These are phyloP conservation scores for Fomitopsis pulvina DNA, from an alignment of 768 basidiomycete genomes.

Conservation along the genomic window DNA sequence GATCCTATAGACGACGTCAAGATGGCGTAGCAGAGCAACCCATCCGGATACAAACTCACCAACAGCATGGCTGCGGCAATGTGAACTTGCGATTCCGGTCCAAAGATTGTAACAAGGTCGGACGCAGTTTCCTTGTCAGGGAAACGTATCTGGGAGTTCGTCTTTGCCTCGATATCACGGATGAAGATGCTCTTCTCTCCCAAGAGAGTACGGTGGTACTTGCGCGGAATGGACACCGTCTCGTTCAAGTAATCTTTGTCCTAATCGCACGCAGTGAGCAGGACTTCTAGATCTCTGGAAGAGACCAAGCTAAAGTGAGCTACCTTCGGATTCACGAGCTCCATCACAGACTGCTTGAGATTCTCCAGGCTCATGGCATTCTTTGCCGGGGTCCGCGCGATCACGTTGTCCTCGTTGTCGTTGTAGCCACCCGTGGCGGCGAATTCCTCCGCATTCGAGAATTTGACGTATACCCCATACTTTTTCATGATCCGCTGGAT, in stretches of 20 bases:
- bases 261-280: constrained; percentile 43
- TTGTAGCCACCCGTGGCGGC: constrained; percentile 90
- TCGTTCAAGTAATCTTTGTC: constrained; percentile 97
- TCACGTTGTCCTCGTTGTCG: constrained; percentile 97
- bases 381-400: constrained; percentile 97
- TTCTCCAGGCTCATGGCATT: constrained; percentile 94
- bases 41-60: too few species aligned
- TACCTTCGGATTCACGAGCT: constrained; percentile 94
- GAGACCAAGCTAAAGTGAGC: constrained; percentile 12
- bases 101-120: constrained; percentile 93
- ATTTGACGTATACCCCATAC: constrained; percentile 99
- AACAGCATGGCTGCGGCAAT: constrained; percentile 95
- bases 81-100: constrained; percentile 94
- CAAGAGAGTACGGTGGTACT: constrained; percentile 90
- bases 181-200: constrained; percentile 98
- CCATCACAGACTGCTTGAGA: constrained; percentile 95
- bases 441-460: constrained; percentile 96
- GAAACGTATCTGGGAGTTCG: constrained; percentile 88
- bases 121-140: constrained; percentile 93
- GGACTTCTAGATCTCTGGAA: too few species aligned
- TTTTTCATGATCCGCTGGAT: constrained; percentile 99
- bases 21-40: background rate
- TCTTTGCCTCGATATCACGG: constrained; percentile 94
- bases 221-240: constrained; percentile 86
- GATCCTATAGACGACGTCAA: constrained; percentile 76